phyloP scores from a whole-genome alignment of 192 early-diverging fungal species.

The Backusella westeae region DNA sequence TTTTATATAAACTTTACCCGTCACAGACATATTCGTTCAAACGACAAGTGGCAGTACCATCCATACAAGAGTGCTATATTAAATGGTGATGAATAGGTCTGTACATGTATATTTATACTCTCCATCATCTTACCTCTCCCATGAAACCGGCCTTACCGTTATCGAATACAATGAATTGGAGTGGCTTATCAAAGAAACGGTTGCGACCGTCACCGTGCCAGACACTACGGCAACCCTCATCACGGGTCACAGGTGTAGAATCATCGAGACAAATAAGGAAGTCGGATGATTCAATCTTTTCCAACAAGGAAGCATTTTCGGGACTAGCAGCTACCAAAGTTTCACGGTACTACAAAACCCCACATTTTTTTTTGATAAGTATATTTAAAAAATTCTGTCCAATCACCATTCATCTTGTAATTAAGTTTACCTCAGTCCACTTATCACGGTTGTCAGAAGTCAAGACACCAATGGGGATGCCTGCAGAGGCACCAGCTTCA shows the following conservation, averaged over 20 bases:
- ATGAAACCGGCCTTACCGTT: constrained; percentile 97
- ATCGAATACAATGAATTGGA: constrained; percentile 96
- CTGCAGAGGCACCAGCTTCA: constrained; percentile 63
- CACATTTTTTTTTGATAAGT: not conserved
- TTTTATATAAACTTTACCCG: constrained; percentile 10
- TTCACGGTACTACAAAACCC: constrained; percentile 53
- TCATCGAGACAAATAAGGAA: constrained; percentile 94
- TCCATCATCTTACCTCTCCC: constrained; percentile 62
- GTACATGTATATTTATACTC: not conserved
- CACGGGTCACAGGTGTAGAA: constrained; percentile 82
- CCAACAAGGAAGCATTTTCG: constrained; percentile 68
- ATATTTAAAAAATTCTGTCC: not conserved
- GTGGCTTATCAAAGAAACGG: constrained; percentile 96
- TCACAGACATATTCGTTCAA: constrained; percentile 82
- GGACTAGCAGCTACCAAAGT: constrained; percentile 62
- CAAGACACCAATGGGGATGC: constrained; percentile 78
- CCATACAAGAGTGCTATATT: constrained; percentile 83
- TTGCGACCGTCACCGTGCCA: constrained; percentile 98
- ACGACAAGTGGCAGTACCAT: constrained; percentile 88
- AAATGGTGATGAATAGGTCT: not conserved
- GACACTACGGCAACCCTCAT: constrained; percentile 83
- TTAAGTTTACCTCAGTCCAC: constrained; percentile 73
- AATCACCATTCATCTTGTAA: not conserved
- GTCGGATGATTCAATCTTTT: constrained; percentile 82
- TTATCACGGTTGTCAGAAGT: constrained; percentile 91